Percentiles rank a stretch among this genome's conserved stretches.
Evolutionary conservation across 2,329 filamentous ascomycete genomes (phyloP).

Genomic region (Trematosphaeria pertusa): DNA sequence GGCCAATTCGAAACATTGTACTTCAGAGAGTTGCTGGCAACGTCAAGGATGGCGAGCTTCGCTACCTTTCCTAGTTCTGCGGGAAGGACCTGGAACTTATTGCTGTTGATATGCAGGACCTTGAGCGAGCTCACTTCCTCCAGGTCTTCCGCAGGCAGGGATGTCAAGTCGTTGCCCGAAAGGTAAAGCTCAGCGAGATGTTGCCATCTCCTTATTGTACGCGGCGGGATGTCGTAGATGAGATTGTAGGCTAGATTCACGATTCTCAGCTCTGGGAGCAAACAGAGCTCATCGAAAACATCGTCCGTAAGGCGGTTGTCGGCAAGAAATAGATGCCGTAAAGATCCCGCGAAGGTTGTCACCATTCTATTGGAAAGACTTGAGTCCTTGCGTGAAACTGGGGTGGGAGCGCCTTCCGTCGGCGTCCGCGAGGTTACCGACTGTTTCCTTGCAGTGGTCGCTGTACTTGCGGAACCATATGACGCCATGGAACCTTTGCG

Average conservation of each 20-base stretch:
- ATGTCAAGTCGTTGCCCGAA: constrained; percentile 92
- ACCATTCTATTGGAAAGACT: constrained; percentile 79
- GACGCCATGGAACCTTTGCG: constrained; percentile 88
- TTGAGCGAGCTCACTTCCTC: constrained; percentile 88
- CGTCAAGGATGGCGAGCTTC: constrained; percentile 89
- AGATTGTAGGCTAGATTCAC: constrained; percentile 96
- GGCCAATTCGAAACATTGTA: constrained; percentile 99
- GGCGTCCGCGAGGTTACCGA: constrained; percentile 77
- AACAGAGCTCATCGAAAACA: constrained; percentile 87
- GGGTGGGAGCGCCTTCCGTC: constrained; percentile 64
- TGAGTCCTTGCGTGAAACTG: constrained; percentile 82
- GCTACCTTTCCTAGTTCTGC: constrained; percentile 94
- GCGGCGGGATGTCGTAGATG: constrained; percentile 87
- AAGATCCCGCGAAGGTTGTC: constrained; percentile 85
- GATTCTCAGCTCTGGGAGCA: constrained; percentile 82
- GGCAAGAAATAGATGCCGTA: constrained; percentile 85
- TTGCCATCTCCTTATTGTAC: constrained; percentile 87
- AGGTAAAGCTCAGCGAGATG: constrained; percentile 91
- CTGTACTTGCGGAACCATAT: constrained; percentile 59
- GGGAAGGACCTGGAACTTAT: constrained; percentile 95
- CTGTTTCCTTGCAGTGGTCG: constrained; percentile 67
- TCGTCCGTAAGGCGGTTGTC: constrained; percentile 96
- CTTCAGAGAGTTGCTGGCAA: constrained; percentile 92
- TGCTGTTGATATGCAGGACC: constrained; percentile 93
- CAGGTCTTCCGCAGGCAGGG: constrained; percentile 89